These are phyloP conservation scores for Amyloporia xantha DNA, from an alignment of 768 basidiomycete species.

Conservation along the genomic window DNA sequence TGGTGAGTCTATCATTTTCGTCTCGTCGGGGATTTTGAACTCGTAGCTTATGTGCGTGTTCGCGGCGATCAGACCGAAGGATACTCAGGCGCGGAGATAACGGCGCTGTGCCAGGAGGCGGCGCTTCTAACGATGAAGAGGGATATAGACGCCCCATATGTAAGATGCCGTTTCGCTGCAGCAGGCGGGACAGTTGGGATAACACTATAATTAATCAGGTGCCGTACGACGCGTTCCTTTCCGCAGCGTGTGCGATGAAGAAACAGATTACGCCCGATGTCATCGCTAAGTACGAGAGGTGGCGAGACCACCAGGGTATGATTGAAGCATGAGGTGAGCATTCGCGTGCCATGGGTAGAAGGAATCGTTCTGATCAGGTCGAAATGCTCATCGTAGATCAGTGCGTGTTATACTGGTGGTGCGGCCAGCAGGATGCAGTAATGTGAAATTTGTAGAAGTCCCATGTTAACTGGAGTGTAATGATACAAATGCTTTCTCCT, in stretches of 20 bases:
- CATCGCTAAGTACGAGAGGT: conserved; percentile 61
- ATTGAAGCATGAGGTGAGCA: conserved; percentile 9
- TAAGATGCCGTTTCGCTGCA: conserved; percentile 31
- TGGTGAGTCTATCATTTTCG: conserved; percentile 41
- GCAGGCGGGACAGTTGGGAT: not conserved
- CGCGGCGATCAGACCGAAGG: conserved; percentile 73
- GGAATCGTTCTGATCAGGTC: not conserved
- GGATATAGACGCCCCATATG: conserved; percentile 70
- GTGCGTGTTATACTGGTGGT: no score
- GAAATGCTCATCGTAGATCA: not conserved
- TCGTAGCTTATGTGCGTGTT: not conserved
- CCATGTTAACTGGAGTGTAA: not conserved
- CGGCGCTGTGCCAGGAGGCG: conserved; percentile 91
- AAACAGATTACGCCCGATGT: conserved; percentile 82
- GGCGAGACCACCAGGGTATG: conserved; percentile 38
- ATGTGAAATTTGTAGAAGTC: no score
- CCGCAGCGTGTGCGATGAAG: conserved; percentile 66
- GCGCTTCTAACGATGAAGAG: conserved; percentile 88
- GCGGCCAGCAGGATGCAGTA: no score
- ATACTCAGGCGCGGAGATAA: conserved; percentile 94
- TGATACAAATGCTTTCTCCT: not conserved
- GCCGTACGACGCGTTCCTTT: conserved; percentile 60
- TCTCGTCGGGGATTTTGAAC: not conserved
- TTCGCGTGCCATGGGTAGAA: not conserved
- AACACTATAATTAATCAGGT: conserved; percentile 45